Percentiles rank a stretch among this genome's conserved stretches.
These are phyloP conservation scores for Hypoxylon rubiginosum DNA, from an alignment of 2,329 filamentous ascomycete species.

Conservation along the genomic window DNA sequence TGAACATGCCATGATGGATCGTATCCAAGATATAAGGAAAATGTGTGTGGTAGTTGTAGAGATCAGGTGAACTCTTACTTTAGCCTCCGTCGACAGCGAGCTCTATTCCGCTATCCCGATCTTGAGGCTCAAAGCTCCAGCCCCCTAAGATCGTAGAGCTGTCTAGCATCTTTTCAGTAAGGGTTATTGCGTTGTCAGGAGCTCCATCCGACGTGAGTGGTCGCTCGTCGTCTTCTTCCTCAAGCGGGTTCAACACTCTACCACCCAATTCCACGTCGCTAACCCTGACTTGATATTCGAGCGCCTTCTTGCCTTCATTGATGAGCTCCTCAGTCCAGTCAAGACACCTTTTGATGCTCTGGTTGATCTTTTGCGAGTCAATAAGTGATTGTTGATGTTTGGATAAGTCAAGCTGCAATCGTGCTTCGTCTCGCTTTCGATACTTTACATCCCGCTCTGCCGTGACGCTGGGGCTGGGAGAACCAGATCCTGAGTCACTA, in stretches of 20 bases:
- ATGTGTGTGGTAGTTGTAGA: conserved; percentile 19
- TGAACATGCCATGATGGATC: conserved; percentile 32
- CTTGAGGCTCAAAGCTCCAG: conserved; percentile 56
- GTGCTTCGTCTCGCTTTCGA: conserved; percentile 82
- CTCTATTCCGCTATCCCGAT: conserved; percentile 68
- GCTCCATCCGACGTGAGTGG: conserved; percentile 46
- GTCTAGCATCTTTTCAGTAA: conserved; percentile 37
- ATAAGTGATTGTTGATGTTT: conserved; percentile 91
- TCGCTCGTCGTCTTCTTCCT: conserved; percentile 59
- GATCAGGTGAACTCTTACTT: neutral
- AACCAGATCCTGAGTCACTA: conserved; percentile 55
- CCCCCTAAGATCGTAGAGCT: conserved; percentile 37
- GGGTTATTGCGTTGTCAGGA: conserved; percentile 45
- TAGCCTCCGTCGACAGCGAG: conserved; percentile 58
- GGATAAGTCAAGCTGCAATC: conserved; percentile 85
- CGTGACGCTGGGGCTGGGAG: conserved; percentile 57
- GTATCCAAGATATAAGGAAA: conserved; percentile 36
- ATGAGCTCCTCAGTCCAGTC: conserved; percentile 93
- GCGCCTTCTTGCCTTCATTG: conserved; percentile 85
- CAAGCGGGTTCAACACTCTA: conserved; percentile 76
- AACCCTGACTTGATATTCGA: conserved; percentile 83
- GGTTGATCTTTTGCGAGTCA: conserved; percentile 95
- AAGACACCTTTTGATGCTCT: conserved; percentile 90
- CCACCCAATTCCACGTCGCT: conserved; percentile 87
- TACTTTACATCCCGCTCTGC: conserved; percentile 64